Evolutionary conservation across 1,284 basidiomycete species (phyloP).

Genomic region (Polyporus tsugae): DNA sequence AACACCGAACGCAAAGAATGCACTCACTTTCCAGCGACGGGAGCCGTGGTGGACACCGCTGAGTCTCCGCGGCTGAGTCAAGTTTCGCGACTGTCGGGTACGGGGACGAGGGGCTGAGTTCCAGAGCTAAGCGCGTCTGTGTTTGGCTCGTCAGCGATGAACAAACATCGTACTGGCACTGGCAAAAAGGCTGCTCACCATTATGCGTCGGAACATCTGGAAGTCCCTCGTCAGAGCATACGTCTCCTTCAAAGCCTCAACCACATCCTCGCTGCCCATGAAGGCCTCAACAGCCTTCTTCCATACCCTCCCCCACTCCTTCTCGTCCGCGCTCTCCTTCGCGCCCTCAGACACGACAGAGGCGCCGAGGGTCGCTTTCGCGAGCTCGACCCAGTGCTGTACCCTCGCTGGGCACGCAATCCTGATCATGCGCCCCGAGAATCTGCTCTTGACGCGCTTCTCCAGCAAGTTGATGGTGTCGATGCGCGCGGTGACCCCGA

Average conservation of each 20-base stretch:
- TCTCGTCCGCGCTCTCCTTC: constrained; percentile 53
- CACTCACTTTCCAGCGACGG: constrained; percentile 60
- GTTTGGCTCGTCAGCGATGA: constrained; percentile 11
- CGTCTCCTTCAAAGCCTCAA: constrained; percentile 60
- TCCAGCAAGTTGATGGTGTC: constrained; percentile 92
- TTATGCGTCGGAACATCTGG: constrained; percentile 66
- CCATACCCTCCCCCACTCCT: constrained; percentile 70
- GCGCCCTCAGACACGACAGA: constrained; percentile 38
- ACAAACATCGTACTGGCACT: constrained; percentile 5
- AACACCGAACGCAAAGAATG: background rate
- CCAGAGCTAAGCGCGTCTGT: constrained; percentile 59
- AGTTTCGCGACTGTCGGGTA: constrained; percentile 57
- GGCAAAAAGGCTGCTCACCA: constrained; percentile 57
- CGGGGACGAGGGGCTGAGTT: constrained; percentile 58
- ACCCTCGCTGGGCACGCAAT: constrained; percentile 67
- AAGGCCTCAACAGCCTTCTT: constrained; percentile 62
- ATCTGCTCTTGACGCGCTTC: constrained; percentile 95
- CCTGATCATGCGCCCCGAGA: constrained; percentile 89
- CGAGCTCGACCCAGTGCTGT: constrained; percentile 60
- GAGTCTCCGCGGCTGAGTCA: constrained; percentile 50
- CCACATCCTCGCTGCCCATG: constrained; percentile 54
- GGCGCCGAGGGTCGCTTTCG: constrained; percentile 52
- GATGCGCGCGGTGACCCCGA: constrained; percentile 85
- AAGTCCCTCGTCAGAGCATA: constrained; percentile 76
- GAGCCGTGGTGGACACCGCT: constrained; percentile 61